Base-by-base conservation (phyloP, 2,329 filamentous ascomycete species). In the Botrytis aclada region DNA sequence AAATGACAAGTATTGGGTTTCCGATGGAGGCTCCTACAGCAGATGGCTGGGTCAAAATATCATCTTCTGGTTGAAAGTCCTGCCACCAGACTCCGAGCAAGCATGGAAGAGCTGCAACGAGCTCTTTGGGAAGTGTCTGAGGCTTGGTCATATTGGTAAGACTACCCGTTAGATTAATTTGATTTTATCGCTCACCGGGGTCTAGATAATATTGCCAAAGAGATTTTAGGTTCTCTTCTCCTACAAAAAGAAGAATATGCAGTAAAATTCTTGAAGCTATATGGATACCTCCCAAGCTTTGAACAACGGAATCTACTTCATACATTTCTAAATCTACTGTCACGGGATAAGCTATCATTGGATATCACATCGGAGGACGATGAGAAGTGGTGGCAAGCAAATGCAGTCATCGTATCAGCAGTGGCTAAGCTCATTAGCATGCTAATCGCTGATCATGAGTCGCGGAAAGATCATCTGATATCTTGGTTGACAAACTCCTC, bases 401-500 rank as follows among this genome's bases (percentile, higher is more conserved):
- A 81, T 74, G 71, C 74, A 16, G 63, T 65, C n/a, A 25, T 79
- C 1, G 83, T 94, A 22, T 86, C 87, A 58, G 89, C 89, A 6
- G 86, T 86, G 51, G 88, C 91, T 29, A 85, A 86, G 5, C 80
- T 92, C 29, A 82, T 94, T 32, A 82, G 83, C 64, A 77, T 79
- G 0, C 76, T 92, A 1, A 79, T 90, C 3, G 81, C 81, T 1
- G 79, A 83, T n/a, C 84, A 87, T 69, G 80, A 85, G 25, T 78
- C 80, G 25, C 82, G 88, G n/a, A 87, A 84, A 74, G 83, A 82
- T 14, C 83, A 89, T 72, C 81, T 95, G 0, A 80, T 89, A 16
- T 83, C 85, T 51, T 95, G 92, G 92, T 85, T 94, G 58, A 86
- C 88, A 20, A 86, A 85, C 66, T 86, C 88, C 41, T 88, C 88